phyloP scores from a whole-genome alignment of 192 early-diverging fungal species.

The Spinellus fusiger region DNA sequence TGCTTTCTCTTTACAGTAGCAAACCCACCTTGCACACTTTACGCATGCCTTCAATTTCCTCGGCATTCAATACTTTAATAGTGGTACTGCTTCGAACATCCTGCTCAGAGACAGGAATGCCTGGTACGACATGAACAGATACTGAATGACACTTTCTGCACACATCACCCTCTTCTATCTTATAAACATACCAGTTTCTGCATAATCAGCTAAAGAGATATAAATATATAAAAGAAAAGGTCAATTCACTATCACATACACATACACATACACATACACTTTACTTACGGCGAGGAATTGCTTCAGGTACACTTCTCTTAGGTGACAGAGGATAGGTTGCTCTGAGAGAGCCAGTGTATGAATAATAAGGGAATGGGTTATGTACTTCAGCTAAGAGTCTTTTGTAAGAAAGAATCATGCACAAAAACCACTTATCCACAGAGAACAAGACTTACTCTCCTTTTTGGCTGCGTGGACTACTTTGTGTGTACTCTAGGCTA shows the following conservation, averaged over 20 bases:
- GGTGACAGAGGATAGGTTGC: constrained; percentile 73
- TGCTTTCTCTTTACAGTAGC: not conserved
- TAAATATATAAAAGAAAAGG: not conserved
- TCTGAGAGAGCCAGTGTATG: constrained; percentile 62
- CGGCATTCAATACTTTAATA: constrained; percentile 62
- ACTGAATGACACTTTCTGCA: not conserved
- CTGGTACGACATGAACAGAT: constrained; percentile 42
- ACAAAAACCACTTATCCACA: too few relatives aligned
- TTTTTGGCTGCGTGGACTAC: too few relatives aligned
- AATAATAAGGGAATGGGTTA: constrained; percentile 54
- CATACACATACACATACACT: not conserved
- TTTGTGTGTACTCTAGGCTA: not conserved
- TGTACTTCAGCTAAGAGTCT: constrained; percentile 34
- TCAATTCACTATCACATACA: not conserved
- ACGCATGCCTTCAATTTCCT: constrained; percentile 81
- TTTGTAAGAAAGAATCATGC: too few relatives aligned
- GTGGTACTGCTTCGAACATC: constrained; percentile 49
- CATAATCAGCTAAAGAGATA: constrained; percentile 57
- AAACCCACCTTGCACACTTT: constrained; percentile 62
- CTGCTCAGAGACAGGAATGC: constrained; percentile 71
- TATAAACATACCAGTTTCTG: constrained; percentile 12
- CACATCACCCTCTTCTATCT: not conserved
- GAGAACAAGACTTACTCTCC: too few relatives aligned
- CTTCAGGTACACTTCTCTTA: constrained; percentile 52
- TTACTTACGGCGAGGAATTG: constrained; percentile 44